Evolutionary conservation across 2,329 filamentous ascomycete genomes (phyloP), one percentile per base, ranked within the genome.

Genomic region (Zelopaecilomyces penicillatus): DNA sequence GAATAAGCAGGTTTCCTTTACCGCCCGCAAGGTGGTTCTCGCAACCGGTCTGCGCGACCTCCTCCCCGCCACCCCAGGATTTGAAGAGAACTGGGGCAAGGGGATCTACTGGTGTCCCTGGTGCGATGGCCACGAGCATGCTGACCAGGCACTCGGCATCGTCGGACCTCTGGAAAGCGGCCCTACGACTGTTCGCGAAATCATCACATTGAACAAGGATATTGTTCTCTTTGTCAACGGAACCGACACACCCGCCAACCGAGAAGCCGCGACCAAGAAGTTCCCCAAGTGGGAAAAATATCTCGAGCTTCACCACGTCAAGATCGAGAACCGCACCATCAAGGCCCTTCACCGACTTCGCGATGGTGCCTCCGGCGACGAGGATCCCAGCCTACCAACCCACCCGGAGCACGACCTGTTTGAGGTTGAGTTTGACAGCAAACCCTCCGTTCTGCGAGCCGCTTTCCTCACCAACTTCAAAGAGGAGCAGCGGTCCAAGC

Each of bases 51-150:
- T 82, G 19, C 62, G 60, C 5, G 78, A 82, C 52, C 56, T 76
- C 27, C 60, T 82, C 3, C 76, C 79, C 1, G 26, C 46, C 1
- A 80, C 76, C 0, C 76, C 78, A 0, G 78, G 79, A 0, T 43
- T 82, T 0, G 30, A 51, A 6, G 72, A 78, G 44, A 73, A 70
- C 53, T 82, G 74, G 70, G 77, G 75, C 40, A 67, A 74, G 47
- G 79, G 78, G 5, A 71, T 82, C 42, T 82, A 64, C 61, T 82
- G 78, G 76, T 82, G 78, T 44, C 76, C 77, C 0, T 82, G 78
- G 78, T 82, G 78, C 50, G 78, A 82, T 54, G 78, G 78, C 9
- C 67, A 74, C 50, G 78, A 82, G 59, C 76, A 82, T 56, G 73
- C 71, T 0, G 75, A 80, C 54, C 76, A 81, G 49, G 47, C 68